Base-by-base conservation (phyloP, 331 rosid species). In the Prunus yedoensis region DNA sequence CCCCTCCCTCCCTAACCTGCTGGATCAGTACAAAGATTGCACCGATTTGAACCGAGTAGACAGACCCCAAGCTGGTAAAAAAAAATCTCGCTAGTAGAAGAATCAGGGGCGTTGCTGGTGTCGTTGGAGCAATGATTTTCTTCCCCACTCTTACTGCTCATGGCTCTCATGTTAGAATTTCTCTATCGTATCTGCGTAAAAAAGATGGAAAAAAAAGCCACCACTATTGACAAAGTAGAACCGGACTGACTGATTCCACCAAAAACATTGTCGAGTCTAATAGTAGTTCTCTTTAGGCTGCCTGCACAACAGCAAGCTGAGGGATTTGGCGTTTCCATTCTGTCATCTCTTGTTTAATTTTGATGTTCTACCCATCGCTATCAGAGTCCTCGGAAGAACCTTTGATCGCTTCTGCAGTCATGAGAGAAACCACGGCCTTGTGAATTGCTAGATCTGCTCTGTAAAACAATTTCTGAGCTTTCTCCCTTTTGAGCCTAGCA, bases 321-420 rank as follows among this genome's bases (percentile, higher is more conserved):
- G 71, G 61, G 59, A 62, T 56, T 75, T 52, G 71, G 53, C 71
- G 25, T 51, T 66, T 70, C 27, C 66, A 50, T 59, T 62, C 23
- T 46, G 71, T 60, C 54, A 8, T 73, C 75, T 77, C 58, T 21
- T 50, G 10, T 27, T 62, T 71, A 27, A 47, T 16, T 13, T 2
- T 57, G 16, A 21, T 67, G 43, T 32, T 51, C 80, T 78, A 66
- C 75, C 81, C 83, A 35, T 83, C 86, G 30, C 82, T 84, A 35
- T 69, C 53, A 41, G 85, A 81, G 73, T 84, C 84, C 75, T 84
- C 85, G 0, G 86, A 45, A 45, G 83, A 79, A 62, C 89, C 89
- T 67, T 89, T 88, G 75, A 84, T 89, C 25, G 96, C 97, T 83
- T 95, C 99, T 16, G 98, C 98, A 63, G 88, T 89, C 98, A 89